Percentiles rank a stretch among this genome's conserved stretches.
phyloP scores from a whole-genome alignment of 1,139 yeast genomes.

The Kodamaea sp. region DNA sequence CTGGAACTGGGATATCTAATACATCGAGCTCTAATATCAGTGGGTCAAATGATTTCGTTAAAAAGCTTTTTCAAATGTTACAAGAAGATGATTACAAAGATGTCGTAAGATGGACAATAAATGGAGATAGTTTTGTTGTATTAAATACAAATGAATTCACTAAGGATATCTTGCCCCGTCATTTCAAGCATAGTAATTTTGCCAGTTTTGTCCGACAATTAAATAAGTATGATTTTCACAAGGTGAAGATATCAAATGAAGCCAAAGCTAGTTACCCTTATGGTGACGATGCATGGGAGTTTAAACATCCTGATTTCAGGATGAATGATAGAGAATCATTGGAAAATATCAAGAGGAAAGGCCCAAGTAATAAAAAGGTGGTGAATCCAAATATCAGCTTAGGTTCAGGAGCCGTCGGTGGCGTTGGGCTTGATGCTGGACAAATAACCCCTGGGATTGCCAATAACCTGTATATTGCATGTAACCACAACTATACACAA shows the following conservation, averaged over 20 bases:
- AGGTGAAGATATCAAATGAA: conserved; percentile 51
- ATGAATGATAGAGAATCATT: conserved; percentile 66
- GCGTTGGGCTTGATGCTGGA: background rate
- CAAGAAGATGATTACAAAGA: conserved; percentile 71
- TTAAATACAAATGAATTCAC: conserved; percentile 70
- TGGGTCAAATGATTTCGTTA: conserved; percentile 71
- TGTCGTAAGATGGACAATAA: conserved; percentile 79
- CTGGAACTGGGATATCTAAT: background rate
- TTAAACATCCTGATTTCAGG: conserved; percentile 84
- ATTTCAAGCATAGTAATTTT: conserved; percentile 91
- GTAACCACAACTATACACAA: conserved; percentile 10
- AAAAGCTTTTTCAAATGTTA: conserved; percentile 76
- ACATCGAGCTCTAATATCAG: conserved; percentile 13
- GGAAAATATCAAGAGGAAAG: conserved; percentile 77
- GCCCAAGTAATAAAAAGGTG: conserved; percentile 53
- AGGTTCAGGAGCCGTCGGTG: background rate
- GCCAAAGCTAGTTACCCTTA: conserved; percentile 52
- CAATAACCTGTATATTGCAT: conserved; percentile 1
- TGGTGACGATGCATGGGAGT: conserved; percentile 91
- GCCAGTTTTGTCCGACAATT: conserved; percentile 92
- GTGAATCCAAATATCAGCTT: conserved; percentile 3
- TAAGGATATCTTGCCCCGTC: conserved; percentile 37
- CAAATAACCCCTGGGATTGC: background rate
- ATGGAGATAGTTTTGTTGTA: conserved; percentile 85
- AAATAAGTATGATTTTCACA: conserved; percentile 59